Evolutionary conservation across 768 basidiomycete species (phyloP).

Genomic region (Rhodotorula diobovata): DNA sequence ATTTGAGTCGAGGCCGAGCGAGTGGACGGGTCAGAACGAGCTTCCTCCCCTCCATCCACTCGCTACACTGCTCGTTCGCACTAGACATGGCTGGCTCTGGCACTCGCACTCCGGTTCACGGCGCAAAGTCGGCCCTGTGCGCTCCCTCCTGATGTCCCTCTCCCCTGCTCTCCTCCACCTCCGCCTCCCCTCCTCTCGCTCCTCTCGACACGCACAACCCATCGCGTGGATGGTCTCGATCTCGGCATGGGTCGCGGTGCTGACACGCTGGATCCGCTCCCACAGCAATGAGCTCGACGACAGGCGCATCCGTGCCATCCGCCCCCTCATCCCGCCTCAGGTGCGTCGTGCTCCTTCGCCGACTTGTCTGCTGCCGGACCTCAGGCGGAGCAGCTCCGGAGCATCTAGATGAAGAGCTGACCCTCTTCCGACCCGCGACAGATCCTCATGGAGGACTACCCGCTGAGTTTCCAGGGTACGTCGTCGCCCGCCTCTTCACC

Average conservation of each 20-base stretch:
- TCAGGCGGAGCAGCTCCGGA: background rate
- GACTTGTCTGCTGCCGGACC: too few species aligned
- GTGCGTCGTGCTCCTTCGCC: background rate
- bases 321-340: conserved; percentile 43
- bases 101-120: background rate
- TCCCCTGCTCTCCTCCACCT: background rate
- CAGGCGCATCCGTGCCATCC: conserved; percentile 35
- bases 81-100: background rate
- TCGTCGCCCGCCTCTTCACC: background rate
- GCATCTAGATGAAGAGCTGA: background rate
- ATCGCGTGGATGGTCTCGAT: background rate
- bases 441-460: conserved; percentile 57
- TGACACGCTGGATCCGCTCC: background rate
- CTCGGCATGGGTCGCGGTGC: too few species aligned
- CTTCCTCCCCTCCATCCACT: background rate
- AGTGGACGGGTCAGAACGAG: background rate
- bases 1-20: background rate
- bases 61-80: background rate
- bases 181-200: too few species aligned
- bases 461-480: conserved; percentile 43
- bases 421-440: background rate
- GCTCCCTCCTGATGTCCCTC: background rate
- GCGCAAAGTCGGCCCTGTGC: background rate
- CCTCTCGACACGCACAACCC: too few species aligned
- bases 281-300: conserved; percentile 38